Base-by-base conservation (phyloP, 495 filamentous ascomycete species). In the Ramalina peruviana region DNA sequence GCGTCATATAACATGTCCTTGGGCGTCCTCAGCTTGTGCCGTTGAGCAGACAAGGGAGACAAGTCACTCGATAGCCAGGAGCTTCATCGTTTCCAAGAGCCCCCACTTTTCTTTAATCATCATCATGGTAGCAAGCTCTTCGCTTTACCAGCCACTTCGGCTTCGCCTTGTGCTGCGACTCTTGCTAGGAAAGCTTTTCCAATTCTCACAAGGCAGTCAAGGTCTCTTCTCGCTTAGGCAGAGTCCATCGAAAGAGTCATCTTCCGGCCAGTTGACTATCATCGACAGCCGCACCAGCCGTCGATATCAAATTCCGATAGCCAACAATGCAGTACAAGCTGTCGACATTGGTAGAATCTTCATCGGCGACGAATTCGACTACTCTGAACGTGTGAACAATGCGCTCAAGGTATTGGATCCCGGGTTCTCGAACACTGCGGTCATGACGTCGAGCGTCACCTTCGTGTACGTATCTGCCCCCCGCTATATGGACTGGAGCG, bases 391-490 rank as follows among this genome's bases (percentile, higher is more conserved):
- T 5, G 16, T 13, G 1, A 16, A 50, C 1, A 20, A 43, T 9
- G 70, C 68, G 0, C 60, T 75, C 10, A 54, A 65, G 6, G 50
- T 75, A 13, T 64, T 66, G 15, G 72, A 75, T 52, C 65, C 66
- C 6, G 72, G 66, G 1, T 75, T 66, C 54, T 54, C 60, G 33
- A 74, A 75, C 51, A 75, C 72, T 13, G 71, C 70, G 1, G 68
- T 67, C 9, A 65, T 60, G 19, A 51, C 63, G 48, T 63, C 60
- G 16, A 57, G 56, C 19, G 69, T 76, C 49, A 73, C 72, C 6
- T 69, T 66, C 41, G 67, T 72, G 50, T 46, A 41, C 40, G 53
- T 47, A 9, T 10, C 16, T 30, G 6, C 11, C 7, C 4, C 2
- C 16, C 3, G 3, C 19, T 30, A 15, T 16, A 20, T 46, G 11